phyloP scores from a whole-genome alignment of 1,139 yeast genomes.

The Hemisphaericaspora xylanilytica region DNA sequence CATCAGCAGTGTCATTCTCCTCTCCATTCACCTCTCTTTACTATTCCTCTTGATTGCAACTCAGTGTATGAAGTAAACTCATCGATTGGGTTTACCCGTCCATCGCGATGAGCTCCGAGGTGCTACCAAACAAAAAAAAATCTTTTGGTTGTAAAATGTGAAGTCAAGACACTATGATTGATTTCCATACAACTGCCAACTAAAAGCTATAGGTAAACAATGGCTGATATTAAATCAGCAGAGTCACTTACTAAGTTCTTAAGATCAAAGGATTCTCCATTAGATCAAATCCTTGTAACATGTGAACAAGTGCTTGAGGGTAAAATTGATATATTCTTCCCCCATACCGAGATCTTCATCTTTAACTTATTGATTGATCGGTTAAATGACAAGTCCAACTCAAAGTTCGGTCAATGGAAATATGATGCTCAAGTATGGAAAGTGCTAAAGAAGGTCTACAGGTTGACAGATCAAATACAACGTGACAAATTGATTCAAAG shows the following conservation, averaged over 20 bases:
- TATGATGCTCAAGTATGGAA: slow-evolving; percentile 44
- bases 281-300: slow-evolving; percentile 42
- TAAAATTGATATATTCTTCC: slow-evolving; percentile 49
- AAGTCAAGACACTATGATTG: too few relatives aligned
- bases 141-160: too few relatives aligned
- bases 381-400: slow-evolving; percentile 44
- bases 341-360: slow-evolving; percentile 57
- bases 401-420: slow-evolving; percentile 42
- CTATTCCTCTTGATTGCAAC: too few relatives aligned
- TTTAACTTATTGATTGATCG: slow-evolving; percentile 69
- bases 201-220: too few relatives aligned
- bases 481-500: slow-evolving; percentile 37
- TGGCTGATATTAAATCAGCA: slow-evolving; percentile 38
- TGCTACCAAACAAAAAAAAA: neutral
- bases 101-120: slow-evolving; percentile 10
- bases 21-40: too few relatives aligned
- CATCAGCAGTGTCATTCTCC: too few relatives aligned
- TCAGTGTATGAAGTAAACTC: too few relatives aligned
- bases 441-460: slow-evolving; percentile 44
- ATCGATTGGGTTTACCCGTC: too few relatives aligned
- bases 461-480: slow-evolving; percentile 16
- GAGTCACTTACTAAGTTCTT: slow-evolving; percentile 64
- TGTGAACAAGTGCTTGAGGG: slow-evolving; percentile 43
- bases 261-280: slow-evolving; percentile 51
- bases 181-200: too few relatives aligned